phyloP scores from a whole-genome alignment of 371 early-diverging fungal species.

The Encephalitozoon romaleae region DNA sequence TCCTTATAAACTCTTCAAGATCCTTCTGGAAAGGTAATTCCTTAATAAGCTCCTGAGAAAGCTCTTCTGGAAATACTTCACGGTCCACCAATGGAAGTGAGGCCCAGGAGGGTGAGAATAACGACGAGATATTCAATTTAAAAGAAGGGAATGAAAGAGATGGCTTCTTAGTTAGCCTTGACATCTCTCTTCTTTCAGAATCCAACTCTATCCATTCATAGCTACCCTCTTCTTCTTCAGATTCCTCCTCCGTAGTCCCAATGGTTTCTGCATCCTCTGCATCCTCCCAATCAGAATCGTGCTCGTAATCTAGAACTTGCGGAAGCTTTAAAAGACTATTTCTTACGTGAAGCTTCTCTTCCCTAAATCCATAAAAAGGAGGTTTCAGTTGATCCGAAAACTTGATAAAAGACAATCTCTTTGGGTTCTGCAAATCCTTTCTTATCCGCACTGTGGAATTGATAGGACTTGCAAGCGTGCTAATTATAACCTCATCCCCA shows the following conservation, averaged over 20 bases:
- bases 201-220: constrained; percentile 2
- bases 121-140: background rate
- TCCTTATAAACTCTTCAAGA: background rate
- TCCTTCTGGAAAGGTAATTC: background rate
- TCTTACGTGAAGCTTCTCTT: background rate
- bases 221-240: background rate
- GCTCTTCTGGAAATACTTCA: constrained; percentile 4
- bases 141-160: background rate
- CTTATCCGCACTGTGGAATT: background rate
- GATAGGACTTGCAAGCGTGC: background rate
- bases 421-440: background rate
- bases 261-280: background rate
- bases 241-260: background rate
- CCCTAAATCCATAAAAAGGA: background rate
- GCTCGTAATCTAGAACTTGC: constrained; percentile 2
- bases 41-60: background rate
- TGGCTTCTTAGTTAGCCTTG: background rate
- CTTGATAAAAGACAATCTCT: constrained; percentile 12
- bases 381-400: background rate
- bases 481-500: background rate
- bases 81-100: background rate
- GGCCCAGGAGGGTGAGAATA: background rate
- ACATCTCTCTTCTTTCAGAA: background rate
- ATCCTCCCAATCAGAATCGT: constrained; percentile 19
- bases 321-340: constrained; percentile 3